Conservation (phyloP, 306 rosid genomes). For the Mucuna pruriens region DNA sequence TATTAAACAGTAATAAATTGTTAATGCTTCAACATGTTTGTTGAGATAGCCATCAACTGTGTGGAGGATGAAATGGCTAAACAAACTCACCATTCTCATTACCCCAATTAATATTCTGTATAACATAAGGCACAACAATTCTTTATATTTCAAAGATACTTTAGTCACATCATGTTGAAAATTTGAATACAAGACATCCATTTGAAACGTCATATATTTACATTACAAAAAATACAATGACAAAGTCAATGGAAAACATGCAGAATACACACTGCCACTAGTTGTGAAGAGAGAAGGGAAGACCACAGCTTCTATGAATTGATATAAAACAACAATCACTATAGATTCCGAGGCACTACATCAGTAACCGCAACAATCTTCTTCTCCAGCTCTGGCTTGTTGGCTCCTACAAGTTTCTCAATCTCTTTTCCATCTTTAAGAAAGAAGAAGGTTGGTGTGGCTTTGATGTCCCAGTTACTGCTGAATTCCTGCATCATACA, state of each 20-base stretch:
- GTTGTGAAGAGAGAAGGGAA: constrained; percentile 10
- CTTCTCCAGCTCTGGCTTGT: constrained; percentile 81
- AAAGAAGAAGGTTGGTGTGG: constrained; percentile 96
- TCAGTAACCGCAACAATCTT: constrained; percentile 57
- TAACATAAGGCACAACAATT: background rate
- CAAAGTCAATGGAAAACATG: constrained; percentile 15
- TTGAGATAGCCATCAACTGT: constrained; percentile 83
- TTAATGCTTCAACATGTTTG: constrained; percentile 75
- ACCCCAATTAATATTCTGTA: background rate
- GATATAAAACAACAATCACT: constrained; percentile 33
- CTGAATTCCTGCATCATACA: constrained; percentile 75
- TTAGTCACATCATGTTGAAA: constrained; percentile 25
- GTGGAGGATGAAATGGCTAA: constrained; percentile 67
- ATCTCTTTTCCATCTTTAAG: constrained; percentile 73
- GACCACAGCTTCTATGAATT: background rate
- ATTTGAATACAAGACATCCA: constrained; percentile 19
- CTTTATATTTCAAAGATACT: constrained; percentile 27
- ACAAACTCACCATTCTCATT: background rate
- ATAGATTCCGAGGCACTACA: constrained; percentile 27
- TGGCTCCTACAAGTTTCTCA: constrained; percentile 92
- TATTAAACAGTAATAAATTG: too few species aligned
- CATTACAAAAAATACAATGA: constrained; percentile 25
- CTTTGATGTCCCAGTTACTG: constrained; percentile 84
- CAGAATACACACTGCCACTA: background rate
- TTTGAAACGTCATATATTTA: constrained; percentile 21